Conservation (phyloP, 805 yeast species). For the Saccharomycopsis microspora region DNA sequence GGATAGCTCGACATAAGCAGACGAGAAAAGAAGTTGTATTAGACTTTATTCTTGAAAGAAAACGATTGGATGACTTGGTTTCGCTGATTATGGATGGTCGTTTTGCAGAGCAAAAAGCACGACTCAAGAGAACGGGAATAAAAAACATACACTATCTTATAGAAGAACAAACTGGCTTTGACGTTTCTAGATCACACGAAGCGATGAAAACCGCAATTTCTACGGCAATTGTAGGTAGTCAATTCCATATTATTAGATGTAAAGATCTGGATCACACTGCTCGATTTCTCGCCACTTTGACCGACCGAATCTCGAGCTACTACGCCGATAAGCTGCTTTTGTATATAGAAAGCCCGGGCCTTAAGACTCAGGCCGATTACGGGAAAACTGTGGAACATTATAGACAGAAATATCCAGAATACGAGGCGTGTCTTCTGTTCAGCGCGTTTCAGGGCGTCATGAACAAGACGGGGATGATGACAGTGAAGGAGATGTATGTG, state of each 20-base stretch:
- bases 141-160: conserved; percentile 61
- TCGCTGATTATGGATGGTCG: conserved; percentile 80
- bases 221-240: conserved; percentile 50
- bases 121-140: conserved; percentile 63
- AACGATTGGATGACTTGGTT: conserved; percentile 78
- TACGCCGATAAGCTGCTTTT: conserved; percentile 31
- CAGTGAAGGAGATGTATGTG: conserved; percentile 67
- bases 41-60: conserved; percentile 82
- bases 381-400: conserved; percentile 29
- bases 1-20: conserved; percentile 66
- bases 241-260: conserved; percentile 60
- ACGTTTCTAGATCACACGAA: conserved; percentile 36
- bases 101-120: conserved; percentile 72
- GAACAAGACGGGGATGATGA: conserved; percentile 57
- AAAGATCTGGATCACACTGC: conserved; percentile 67
- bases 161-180: conserved; percentile 56
- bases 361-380: conserved; percentile 43
- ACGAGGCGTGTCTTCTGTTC: conserved; percentile 35
- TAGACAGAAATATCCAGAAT: conserved; percentile 31
- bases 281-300: conserved; percentile 39
- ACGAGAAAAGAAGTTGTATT: conserved; percentile 57
- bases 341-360: conserved; percentile 39
- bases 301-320: conserved; percentile 29
- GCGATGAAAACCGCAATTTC: conserved; percentile 72
- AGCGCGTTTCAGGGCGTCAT: conserved; percentile 54